Evolutionary conservation across 768 basidiomycete species (phyloP).

Genomic region (Dioszegia hungarica): DNA sequence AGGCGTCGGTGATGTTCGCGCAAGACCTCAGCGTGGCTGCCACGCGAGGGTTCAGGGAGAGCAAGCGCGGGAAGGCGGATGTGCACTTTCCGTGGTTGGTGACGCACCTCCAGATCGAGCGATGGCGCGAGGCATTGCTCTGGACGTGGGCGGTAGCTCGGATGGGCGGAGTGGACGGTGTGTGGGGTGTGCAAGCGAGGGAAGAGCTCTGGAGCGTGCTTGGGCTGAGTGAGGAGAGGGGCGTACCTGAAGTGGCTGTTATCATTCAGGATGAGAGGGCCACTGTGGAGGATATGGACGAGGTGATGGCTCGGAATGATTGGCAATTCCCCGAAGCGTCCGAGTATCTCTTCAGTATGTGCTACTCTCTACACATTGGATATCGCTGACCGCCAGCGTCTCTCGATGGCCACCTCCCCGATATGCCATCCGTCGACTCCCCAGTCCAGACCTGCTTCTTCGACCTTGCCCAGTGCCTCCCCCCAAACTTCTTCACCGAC

Average conservation of each 20-base stretch:
- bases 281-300: conserved; percentile 26
- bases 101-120: conserved; percentile 38
- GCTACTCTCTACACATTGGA: neutral
- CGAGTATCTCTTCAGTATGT: conserved; percentile 32
- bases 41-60: conserved; percentile 37
- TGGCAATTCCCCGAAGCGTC: conserved; percentile 31
- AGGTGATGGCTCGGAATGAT: conserved; percentile 10
- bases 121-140: conserved; percentile 46
- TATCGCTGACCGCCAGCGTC: conserved; percentile 31
- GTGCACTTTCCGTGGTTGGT: conserved; percentile 41
- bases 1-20: conserved; percentile 40
- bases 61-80: conserved; percentile 28
- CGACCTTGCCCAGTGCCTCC: conserved; percentile 22
- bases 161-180: conserved; percentile 27
- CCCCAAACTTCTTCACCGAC: conserved; percentile 19
- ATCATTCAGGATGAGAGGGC: conserved; percentile 7
- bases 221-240: conserved; percentile 11
- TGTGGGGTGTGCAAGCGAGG: conserved; percentile 28
- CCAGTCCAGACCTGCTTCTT: conserved; percentile 14
- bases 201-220: conserved; percentile 18
- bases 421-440: conserved; percentile 7
- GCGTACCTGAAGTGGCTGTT: conserved; percentile 5
- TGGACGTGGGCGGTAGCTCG: conserved; percentile 44
- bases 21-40: conserved; percentile 28
- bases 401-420: conserved; percentile 42